Evolutionary conservation across 371 early-diverging fungal genomes (phyloP).

Genomic region (Blakeslea trispora): DNA sequence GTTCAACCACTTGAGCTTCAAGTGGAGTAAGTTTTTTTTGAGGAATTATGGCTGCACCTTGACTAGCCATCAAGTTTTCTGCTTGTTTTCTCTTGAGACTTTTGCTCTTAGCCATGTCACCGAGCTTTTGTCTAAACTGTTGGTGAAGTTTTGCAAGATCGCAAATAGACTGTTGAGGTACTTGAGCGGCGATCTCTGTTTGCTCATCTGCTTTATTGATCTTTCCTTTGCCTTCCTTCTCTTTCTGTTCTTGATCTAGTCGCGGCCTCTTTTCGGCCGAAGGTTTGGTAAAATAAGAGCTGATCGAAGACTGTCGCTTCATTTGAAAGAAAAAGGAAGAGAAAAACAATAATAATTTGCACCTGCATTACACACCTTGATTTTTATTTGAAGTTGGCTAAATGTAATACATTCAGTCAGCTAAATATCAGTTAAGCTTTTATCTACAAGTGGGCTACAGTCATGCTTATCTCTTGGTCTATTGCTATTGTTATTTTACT

Average conservation of each 20-base stretch:
- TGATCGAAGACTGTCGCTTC: slow-evolving; percentile 34
- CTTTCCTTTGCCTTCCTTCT: neutral
- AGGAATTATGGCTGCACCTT: neutral
- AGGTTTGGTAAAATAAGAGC: slow-evolving; percentile 27
- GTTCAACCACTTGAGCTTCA: slow-evolving; percentile 76
- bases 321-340: slow-evolving; percentile 12
- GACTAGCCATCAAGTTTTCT: slow-evolving; percentile 3
- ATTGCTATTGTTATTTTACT: too few relatives aligned
- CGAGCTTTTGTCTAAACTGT: slow-evolving; percentile 31
- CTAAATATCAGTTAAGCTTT: too few relatives aligned
- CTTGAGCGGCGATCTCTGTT: neutral
- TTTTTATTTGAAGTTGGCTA: too few relatives aligned
- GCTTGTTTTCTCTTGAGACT: slow-evolving; percentile 18
- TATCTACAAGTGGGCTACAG: too few relatives aligned
- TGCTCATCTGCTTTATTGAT: neutral
- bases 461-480: too few relatives aligned
- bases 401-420: too few relatives aligned
- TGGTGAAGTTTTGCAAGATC: slow-evolving; percentile 10
- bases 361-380: too few relatives aligned
- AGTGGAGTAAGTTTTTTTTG: slow-evolving; percentile 71
- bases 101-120: slow-evolving; percentile 22
- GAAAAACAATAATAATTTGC: slow-evolving; percentile 7
- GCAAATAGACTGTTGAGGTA: neutral
- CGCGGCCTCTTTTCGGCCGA: slow-evolving; percentile 1
- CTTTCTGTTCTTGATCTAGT: slow-evolving; percentile 2